A percentile compares a stretch with the other conserved stretches of the same genome.
phyloP scores from a whole-genome alignment of 768 basidiomycete genomes.

The Termitomyces titanicus region DNA sequence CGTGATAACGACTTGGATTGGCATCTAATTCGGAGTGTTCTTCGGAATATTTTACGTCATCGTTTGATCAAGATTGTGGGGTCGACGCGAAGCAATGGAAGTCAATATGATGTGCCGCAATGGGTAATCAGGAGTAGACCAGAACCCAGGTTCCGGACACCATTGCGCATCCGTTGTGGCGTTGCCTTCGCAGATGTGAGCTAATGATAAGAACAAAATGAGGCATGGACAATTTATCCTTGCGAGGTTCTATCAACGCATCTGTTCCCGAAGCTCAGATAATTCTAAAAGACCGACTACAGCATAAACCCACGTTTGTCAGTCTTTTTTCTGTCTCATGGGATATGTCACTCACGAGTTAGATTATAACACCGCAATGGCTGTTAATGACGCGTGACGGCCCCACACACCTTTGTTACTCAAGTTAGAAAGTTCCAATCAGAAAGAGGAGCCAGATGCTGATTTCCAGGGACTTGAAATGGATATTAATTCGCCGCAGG shows the following conservation, averaged over 20 bases:
- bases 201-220: not conserved
- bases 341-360: not conserved
- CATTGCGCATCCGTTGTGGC: slow-evolving; percentile 3
- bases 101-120: not conserved
- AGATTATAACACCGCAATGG: not conserved
- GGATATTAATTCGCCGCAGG: not conserved
- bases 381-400: not conserved
- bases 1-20: not conserved
- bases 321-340: slow-evolving; percentile 3
- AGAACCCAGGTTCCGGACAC: not conserved
- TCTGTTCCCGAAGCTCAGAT: not conserved
- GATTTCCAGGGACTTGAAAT: not conserved
- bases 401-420: slow-evolving; percentile 1
- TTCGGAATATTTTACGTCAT: not conserved
- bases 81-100: not conserved
- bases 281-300: not conserved
- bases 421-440: slow-evolving; percentile 11
- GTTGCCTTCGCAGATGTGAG: not conserved
- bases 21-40: not conserved
- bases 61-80: not conserved
- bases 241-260: not conserved
- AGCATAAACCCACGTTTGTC: slow-evolving; percentile 5
- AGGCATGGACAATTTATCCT: not conserved
- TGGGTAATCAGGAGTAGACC: no score
- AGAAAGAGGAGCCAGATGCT: slow-evolving; percentile 10